phyloP scores from a whole-genome alignment of 1,284 basidiomycete genomes.

The Ustilago esculenta region DNA sequence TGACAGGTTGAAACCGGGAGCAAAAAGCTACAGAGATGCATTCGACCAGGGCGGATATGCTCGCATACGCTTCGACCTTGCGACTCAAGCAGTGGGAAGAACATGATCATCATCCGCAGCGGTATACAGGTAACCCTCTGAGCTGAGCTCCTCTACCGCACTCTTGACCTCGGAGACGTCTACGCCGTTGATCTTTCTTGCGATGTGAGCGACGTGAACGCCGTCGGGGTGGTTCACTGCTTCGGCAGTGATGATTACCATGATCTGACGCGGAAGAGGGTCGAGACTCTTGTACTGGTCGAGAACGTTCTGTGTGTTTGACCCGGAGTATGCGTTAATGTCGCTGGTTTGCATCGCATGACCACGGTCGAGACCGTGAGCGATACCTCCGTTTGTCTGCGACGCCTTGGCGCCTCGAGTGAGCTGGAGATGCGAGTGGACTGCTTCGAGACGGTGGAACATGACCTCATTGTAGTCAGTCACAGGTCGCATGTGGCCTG shows the following conservation, averaged over 20 bases:
- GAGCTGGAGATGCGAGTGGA: conserved; percentile 67
- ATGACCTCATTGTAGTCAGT: conserved; percentile 82
- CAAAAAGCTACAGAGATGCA: too few relatives aligned
- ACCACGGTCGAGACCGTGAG: conserved; percentile 5
- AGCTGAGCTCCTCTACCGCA: conserved; percentile 55
- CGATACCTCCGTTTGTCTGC: conserved; percentile 9
- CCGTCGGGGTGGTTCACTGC: conserved; percentile 53
- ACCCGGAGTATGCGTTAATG: conserved; percentile 46
- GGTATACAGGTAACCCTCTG: conserved; percentile 60
- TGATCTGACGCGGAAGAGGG: conserved; percentile 44
- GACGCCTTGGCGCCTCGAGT: conserved; percentile 30
- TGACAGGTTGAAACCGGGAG: too few relatives aligned
- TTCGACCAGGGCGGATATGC: too few relatives aligned
- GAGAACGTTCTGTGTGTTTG: conserved; percentile 27
- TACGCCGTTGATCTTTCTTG: conserved; percentile 39
- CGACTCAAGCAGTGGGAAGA: conserved; percentile 48
- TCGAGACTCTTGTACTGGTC: conserved; percentile 44
- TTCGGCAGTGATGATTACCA: conserved; percentile 46
- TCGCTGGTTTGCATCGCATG: conserved; percentile 22
- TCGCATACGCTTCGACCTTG: background rate
- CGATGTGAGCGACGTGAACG: conserved; percentile 48
- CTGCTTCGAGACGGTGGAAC: conserved; percentile 78
- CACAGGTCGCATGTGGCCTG: conserved; percentile 68
- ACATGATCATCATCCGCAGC: conserved; percentile 60
- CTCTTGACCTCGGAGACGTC: conserved; percentile 46